Evolutionary conservation across 768 basidiomycete genomes (phyloP).

Genomic region (Candolleomyces efflorescens): DNA sequence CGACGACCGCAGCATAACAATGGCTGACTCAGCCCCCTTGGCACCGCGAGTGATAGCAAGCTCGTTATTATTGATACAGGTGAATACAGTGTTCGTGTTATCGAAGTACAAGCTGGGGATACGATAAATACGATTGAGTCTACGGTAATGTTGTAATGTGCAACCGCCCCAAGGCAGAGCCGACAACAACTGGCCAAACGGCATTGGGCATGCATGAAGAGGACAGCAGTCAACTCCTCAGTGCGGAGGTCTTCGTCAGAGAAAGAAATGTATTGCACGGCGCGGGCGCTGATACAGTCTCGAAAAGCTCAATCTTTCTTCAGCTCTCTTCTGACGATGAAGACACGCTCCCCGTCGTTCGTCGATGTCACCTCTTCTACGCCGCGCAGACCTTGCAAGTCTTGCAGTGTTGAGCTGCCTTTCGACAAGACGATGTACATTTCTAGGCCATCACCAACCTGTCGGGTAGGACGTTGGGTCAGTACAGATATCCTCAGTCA

Average conservation of each 20-base stretch:
- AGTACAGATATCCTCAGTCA: neutral
- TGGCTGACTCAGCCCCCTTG: neutral
- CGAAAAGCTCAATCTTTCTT: conserved; percentile 65
- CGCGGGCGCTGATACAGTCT: neutral
- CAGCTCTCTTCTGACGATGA: conserved; percentile 70
- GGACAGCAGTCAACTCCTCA: neutral
- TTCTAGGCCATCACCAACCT: conserved; percentile 96
- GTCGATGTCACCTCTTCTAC: conserved; percentile 60
- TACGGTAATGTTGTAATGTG: neutral
- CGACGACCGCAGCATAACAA: neutral
- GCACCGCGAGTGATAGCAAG: neutral
- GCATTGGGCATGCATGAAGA: neutral
- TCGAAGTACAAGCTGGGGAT: neutral
- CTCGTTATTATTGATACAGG: neutral
- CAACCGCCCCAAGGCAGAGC: neutral
- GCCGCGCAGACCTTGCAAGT: conserved; percentile 50
- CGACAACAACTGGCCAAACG: neutral
- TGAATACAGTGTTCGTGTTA: conserved; percentile 2
- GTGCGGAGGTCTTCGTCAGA: neutral
- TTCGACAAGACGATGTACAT: conserved; percentile 82
- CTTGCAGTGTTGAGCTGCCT: conserved; percentile 53
- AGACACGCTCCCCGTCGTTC: conserved; percentile 68
- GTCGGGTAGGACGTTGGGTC: conserved; percentile 11
- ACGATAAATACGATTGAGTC: neutral
- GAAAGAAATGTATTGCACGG: neutral